These are phyloP conservation scores for Bremia lactucae DNA, from an alignment of 352 stramenopile species.

Conservation along the genomic window DNA sequence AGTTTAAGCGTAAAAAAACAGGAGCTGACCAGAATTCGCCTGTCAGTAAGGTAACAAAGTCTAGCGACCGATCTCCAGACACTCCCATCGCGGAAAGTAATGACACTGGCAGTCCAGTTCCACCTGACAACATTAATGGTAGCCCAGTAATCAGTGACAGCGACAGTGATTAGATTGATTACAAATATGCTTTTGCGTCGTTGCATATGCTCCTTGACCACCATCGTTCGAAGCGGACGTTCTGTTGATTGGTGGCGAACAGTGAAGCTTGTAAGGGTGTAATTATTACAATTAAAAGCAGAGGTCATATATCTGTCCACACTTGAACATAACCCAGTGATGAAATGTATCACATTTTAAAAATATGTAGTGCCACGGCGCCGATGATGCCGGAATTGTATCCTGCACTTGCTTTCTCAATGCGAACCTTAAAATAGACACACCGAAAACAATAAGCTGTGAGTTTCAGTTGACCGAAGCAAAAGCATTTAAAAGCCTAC, in stretches of 20 bases:
- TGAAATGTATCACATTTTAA: background rate
- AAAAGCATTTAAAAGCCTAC: slow-evolving; percentile 22
- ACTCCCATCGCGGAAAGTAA: slow-evolving; percentile 15
- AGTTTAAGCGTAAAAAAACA: slow-evolving; percentile 49
- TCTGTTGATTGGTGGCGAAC: too few relatives aligned
- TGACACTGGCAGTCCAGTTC: slow-evolving; percentile 16
- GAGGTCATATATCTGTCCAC: background rate
- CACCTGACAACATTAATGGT: slow-evolving; percentile 24
- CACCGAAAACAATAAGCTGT: background rate
- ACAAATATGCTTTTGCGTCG: background rate
- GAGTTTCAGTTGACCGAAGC: background rate
- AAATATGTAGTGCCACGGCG: slow-evolving; percentile 33
- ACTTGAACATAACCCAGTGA: too few relatives aligned
- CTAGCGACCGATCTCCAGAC: slow-evolving; percentile 15
- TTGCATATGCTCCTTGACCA: too few relatives aligned
- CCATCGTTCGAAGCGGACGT: too few relatives aligned
- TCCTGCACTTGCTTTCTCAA: slow-evolving; percentile 70
- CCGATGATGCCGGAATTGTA: slow-evolving; percentile 81
- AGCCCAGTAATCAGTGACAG: slow-evolving; percentile 73
- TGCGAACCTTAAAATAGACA: slow-evolving; percentile 33
- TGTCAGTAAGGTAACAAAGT: slow-evolving; percentile 42
- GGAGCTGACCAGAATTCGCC: slow-evolving; percentile 13
- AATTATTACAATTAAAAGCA: too few relatives aligned
- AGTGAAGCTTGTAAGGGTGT: background rate
- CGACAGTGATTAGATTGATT: slow-evolving; percentile 50